These are phyloP conservation scores for Coelastrella sp. DNA, from an alignment of 139 green algal genomes.

Conservation along the genomic window DNA sequence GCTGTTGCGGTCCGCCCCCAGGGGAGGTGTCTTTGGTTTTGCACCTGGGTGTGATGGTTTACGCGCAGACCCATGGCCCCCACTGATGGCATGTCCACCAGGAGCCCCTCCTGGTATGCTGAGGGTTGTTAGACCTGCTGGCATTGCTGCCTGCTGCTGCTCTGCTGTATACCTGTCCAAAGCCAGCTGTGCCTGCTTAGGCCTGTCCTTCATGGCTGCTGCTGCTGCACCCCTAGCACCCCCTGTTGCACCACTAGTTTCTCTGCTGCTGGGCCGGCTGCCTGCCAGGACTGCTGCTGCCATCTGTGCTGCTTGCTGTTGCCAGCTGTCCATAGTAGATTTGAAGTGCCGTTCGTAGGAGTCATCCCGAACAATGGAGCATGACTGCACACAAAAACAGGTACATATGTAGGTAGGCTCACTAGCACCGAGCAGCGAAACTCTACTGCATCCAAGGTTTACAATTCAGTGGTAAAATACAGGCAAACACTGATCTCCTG, in stretches of 20 bases:
- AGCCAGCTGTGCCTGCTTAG: conserved; percentile 24
- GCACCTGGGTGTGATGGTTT: not conserved
- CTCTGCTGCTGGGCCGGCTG: conserved; percentile 11
- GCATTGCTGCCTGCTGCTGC: not conserved
- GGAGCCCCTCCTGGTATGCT: not conserved
- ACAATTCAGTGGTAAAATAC: too few species aligned
- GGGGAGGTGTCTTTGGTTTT: not conserved
- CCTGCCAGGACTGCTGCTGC: not conserved
- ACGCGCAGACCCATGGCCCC: not conserved
- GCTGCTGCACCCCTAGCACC: not conserved
- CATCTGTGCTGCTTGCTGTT: conserved; percentile 47
- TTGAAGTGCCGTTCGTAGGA: conserved; percentile 60
- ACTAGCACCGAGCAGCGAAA: too few species aligned
- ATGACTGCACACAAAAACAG: conserved; percentile 17
- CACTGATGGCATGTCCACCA: not conserved
- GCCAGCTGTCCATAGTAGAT: conserved; percentile 60
- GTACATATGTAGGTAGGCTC: too few species aligned
- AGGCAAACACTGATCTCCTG: too few species aligned
- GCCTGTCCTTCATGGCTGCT: not conserved
- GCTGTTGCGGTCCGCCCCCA: not conserved
- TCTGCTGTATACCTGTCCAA: conserved; percentile 46
- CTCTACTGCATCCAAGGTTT: too few species aligned
- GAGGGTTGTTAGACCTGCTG: not conserved
- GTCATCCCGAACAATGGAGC: conserved; percentile 59
- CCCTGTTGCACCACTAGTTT: not conserved